Evolutionary conservation across 176 grass and related monocot genomes (phyloP).

Genomic region (Puya raimondii): DNA sequence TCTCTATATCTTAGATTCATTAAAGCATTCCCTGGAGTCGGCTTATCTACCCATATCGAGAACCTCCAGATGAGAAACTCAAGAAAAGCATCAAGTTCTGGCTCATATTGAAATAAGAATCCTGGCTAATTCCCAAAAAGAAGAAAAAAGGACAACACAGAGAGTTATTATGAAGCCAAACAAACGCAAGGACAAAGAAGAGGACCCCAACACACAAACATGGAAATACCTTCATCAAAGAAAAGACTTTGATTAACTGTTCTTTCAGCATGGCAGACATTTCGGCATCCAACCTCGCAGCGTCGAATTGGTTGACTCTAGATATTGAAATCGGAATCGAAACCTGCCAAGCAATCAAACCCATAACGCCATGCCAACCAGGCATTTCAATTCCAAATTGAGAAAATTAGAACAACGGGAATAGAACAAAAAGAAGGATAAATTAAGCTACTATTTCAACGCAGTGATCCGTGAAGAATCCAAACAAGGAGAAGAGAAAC

Average conservation of each 20-base stretch:
- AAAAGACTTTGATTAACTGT: constrained; percentile 91
- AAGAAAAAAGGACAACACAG: constrained; percentile 6
- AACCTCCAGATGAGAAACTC: constrained; percentile 99
- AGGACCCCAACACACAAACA: constrained; percentile 8
- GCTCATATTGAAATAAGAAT: constrained; percentile 93
- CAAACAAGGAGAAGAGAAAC: background rate
- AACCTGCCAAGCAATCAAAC: constrained; percentile 29
- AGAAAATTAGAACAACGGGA: background rate
- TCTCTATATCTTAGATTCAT: constrained; percentile 97
- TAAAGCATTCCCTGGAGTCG: constrained; percentile 88
- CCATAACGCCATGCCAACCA: background rate
- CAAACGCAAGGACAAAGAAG: background rate
- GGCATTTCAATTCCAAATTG: too few species aligned
- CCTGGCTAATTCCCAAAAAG: constrained; percentile 72
- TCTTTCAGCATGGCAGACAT: constrained; percentile 99
- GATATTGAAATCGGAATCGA: constrained; percentile 69
- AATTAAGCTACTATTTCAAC: background rate
- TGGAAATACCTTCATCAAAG: constrained; percentile 77
- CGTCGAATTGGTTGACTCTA: constrained; percentile 94
- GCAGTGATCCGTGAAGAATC: background rate
- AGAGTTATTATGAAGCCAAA: background rate
- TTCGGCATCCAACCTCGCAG: constrained; percentile 79
- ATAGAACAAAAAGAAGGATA: background rate
- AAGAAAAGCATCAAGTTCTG: constrained; percentile 90
- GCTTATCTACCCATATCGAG: constrained; percentile 97